phyloP scores from a whole-genome alignment of 2,329 filamentous ascomycete genomes.

The Venturia effusa region DNA sequence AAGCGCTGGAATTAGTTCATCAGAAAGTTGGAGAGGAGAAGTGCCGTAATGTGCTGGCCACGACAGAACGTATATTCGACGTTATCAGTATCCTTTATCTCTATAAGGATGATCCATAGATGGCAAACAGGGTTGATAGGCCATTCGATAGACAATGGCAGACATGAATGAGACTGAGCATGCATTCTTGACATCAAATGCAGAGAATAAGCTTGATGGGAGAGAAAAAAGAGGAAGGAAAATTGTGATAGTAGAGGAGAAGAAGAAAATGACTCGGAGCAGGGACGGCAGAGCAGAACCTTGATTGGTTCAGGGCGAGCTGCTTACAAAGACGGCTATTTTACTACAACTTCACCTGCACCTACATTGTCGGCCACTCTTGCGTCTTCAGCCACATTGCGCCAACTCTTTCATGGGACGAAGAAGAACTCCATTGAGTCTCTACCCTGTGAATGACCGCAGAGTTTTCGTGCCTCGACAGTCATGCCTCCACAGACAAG shows the following conservation, averaged over 20 bases:
- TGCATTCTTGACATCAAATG: no score
- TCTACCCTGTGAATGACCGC: not conserved
- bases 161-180: no score
- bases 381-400: not conserved
- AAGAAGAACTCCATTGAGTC: not conserved
- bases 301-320: not conserved
- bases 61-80: not conserved
- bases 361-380: not conserved
- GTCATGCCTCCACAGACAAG: slow-evolving; percentile 7
- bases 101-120: not conserved
- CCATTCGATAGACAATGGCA: not conserved
- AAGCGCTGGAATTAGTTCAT: not conserved
- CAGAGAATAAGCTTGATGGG: no score
- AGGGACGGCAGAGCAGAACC: not conserved
- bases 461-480: slow-evolving; percentile 2
- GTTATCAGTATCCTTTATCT: not conserved
- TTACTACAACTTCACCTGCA: not conserved
- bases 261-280: not conserved
- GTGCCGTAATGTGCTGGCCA: not conserved
- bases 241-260: no score
- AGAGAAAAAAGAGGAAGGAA: not conserved
- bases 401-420: not conserved
- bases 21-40: not conserved
- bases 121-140: not conserved
- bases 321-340: not conserved